Evolutionary conservation across 2,329 filamentous ascomycete species (phyloP).

Genomic region (Aureobasidium sp.): DNA sequence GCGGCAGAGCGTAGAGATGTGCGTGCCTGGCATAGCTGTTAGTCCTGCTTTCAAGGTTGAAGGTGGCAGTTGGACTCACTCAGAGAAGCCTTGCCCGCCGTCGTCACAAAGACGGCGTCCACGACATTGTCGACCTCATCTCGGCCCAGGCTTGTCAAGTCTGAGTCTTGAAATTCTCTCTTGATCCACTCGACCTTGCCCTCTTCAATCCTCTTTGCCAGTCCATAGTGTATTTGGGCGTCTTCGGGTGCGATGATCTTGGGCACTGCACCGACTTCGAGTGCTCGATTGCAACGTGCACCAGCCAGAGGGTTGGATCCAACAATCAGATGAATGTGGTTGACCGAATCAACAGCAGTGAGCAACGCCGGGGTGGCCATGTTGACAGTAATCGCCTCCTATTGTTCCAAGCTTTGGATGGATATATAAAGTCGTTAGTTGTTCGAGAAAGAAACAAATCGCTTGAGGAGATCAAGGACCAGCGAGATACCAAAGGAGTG

Average conservation of each 20-base stretch:
- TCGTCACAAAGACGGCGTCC: conserved; percentile 86
- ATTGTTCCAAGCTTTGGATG: conserved; percentile 7
- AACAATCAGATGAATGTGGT: conserved; percentile 74
- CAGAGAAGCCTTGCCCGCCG: conserved; percentile 43
- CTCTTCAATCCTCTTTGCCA: conserved; percentile 59
- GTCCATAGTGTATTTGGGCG: conserved; percentile 49
- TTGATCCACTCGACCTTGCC: conserved; percentile 60
- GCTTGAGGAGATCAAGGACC: neutral
- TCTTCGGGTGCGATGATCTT: conserved; percentile 67
- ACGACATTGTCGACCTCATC: conserved; percentile 70
- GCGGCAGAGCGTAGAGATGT: conserved; percentile 68
- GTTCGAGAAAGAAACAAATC: neutral
- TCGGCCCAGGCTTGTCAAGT: conserved; percentile 71
- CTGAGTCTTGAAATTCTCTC: conserved; percentile 60
- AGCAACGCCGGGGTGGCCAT: conserved; percentile 51
- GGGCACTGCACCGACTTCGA: conserved; percentile 74
- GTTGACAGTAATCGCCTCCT: conserved; percentile 6
- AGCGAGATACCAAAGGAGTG: conserved; percentile 4
- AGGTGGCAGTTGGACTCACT: conserved; percentile 12
- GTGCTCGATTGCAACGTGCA: conserved; percentile 69
- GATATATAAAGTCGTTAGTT: neutral
- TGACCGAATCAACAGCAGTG: conserved; percentile 62
- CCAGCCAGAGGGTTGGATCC: conserved; percentile 84
- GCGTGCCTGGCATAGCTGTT: conserved; percentile 30
- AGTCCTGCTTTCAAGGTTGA: neutral